These are phyloP conservation scores for Hypomyces rosellus DNA, from an alignment of 2,329 filamentous ascomycete species.

Conservation along the genomic window DNA sequence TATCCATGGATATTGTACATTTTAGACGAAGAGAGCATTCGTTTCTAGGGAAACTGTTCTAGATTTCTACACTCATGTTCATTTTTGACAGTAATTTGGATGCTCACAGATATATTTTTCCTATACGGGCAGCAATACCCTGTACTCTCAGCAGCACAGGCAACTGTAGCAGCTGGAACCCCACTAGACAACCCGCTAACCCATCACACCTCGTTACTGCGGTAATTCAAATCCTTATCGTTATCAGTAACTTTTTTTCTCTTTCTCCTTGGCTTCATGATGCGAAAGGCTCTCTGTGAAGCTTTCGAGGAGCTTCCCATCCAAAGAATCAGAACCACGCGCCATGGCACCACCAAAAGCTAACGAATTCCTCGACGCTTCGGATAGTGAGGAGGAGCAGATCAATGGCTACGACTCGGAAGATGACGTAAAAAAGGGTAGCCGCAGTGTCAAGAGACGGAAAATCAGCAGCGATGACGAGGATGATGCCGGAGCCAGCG, in stretches of 20 bases:
- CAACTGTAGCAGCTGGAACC: not conserved
- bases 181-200: not conserved
- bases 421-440: conserved; percentile 61
- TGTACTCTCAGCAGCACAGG: too few relatives aligned
- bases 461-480: conserved; percentile 43
- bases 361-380: conserved; percentile 63
- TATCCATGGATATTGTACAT: too few relatives aligned
- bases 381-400: conserved; percentile 53
- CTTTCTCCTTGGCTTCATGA: not conserved
- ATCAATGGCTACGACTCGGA: conserved; percentile 61
- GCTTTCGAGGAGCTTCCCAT: too few relatives aligned
- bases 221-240: conserved; percentile 5
- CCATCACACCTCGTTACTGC: conserved; percentile 3
- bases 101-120: not conserved
- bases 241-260: not conserved
- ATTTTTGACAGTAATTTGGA: not conserved
- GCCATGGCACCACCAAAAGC: conserved; percentile 61
- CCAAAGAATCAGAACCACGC: not conserved
- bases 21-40: too few relatives aligned
- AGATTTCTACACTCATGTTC: not conserved
- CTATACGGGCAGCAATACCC: not conserved
- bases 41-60: not conserved
- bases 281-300: too few relatives aligned
- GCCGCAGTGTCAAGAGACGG: conserved; percentile 55
- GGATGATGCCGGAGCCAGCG: conserved; percentile 25